Evolutionary conservation across 2,329 filamentous ascomycete species (phyloP).

Genomic region (Clonostachys byssicola): DNA sequence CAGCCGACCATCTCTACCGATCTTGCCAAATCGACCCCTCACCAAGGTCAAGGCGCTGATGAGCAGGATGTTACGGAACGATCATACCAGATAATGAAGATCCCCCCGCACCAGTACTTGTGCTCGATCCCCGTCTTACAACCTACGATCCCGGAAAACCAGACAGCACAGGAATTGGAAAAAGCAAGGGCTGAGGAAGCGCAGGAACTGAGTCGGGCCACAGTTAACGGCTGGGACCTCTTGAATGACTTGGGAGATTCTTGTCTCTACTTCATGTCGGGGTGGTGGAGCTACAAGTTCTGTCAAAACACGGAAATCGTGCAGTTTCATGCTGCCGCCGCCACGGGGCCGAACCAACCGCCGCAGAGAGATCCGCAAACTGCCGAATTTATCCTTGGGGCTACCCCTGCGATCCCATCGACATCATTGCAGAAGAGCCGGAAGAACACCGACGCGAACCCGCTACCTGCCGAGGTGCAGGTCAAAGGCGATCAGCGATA

Average conservation of each 20-base stretch:
- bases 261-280: constrained; percentile 77
- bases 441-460: constrained; percentile 13
- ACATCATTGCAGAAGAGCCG: constrained; percentile 16
- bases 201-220: constrained; percentile 74
- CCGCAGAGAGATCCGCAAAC: constrained; percentile 74
- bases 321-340: constrained; percentile 83
- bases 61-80: neutral
- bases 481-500: constrained; percentile 82
- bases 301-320: constrained; percentile 85
- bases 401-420: constrained; percentile 25
- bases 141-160: constrained; percentile 50
- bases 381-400: constrained; percentile 73
- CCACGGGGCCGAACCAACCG: constrained; percentile 61
- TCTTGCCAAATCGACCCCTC: constrained; percentile 27
- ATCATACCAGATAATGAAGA: constrained; percentile 70
- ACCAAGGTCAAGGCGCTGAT: constrained; percentile 15
- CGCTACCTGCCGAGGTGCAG: constrained; percentile 61
- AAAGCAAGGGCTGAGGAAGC: constrained; percentile 67
- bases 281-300: constrained; percentile 96
- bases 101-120: constrained; percentile 70
- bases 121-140: constrained; percentile 76
- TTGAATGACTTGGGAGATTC: constrained; percentile 74
- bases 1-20: constrained; percentile 33
- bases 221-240: constrained; percentile 74
- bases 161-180: constrained; percentile 58